Base-by-base conservation (phyloP, 805 yeast species). In the Lachancea thermotolerans region DNA sequence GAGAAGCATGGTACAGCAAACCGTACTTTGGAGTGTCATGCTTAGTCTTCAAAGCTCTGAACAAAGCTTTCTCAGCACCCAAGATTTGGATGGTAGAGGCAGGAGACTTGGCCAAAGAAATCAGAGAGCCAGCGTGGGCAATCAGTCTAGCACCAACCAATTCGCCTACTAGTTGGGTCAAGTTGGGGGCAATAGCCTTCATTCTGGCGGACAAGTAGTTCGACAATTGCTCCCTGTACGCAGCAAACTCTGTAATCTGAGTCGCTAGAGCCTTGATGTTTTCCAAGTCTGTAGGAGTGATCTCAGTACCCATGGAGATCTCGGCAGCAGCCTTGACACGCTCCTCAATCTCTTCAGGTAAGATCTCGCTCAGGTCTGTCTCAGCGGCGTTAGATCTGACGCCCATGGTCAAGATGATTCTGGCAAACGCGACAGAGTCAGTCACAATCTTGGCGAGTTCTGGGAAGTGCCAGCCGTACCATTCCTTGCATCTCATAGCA, bases 401-500 rank as follows among this genome's bases (percentile, higher is more conserved):
- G 57, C 98, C 98, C 96, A 93, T 89, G 58, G 82, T 75, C 70
- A 89, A 78, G 64, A 93, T 86, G 57, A 89, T 85, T 74, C 95
- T 84, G 50, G 98, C 98, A 68, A 81, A 91, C 39, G 97, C 97
- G 58, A 87, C 91, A 55, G 96, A 90, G 71, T 91, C 99, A 56
- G 84, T 81, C 58, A 93, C 85, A 67, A 91, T 88, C 78, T 93
- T 93, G 60, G 97, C 96, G 80, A 93, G 80, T 71, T 93, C 99
- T 34, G 99, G 99, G 82, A 93, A 93, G 71, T 93, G 99, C 99
- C 99, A 93, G 55, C 99, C 99, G 72, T 93, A 93, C 99, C 99
- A 93, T 73, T 93, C 99, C 74, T 91, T 93, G 72, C 91, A 81
- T 74, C 99, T 82, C 99, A 93, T 93, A 56, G 98, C 96, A 61